A percentile compares a stretch with the other conserved stretches of the same genome.
These are phyloP conservation scores for Helotiales sp. DNA, from an alignment of 2,329 filamentous ascomycete species.

Conservation along the genomic window DNA sequence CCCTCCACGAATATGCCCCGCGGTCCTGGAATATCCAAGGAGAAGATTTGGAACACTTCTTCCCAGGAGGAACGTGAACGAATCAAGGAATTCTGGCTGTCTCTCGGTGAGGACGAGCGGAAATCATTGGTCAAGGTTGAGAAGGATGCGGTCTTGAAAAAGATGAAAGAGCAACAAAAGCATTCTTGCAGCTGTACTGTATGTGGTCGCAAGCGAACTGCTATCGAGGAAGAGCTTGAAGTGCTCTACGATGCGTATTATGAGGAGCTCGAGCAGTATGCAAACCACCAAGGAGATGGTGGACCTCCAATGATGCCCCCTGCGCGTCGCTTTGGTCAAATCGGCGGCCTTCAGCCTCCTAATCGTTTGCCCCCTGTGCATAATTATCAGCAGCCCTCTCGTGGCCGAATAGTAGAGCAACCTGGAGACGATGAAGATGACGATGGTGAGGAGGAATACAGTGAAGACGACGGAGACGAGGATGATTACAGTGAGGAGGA, in stretches of 20 bases:
- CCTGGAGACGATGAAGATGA: conserved; percentile 51
- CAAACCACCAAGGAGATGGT: conserved; percentile 77
- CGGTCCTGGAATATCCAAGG: conserved; percentile 47
- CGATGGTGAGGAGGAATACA: conserved; percentile 45
- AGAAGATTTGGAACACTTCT: conserved; percentile 97
- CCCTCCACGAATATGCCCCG: conserved; percentile 42
- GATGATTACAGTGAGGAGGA: conserved; percentile 71
- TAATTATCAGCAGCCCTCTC: conserved; percentile 67
- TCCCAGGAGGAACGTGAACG: conserved; percentile 92
- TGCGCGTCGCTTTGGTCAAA: conserved; percentile 61
- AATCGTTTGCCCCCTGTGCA: conserved; percentile 59
- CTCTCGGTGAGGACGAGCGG: conserved; percentile 88
- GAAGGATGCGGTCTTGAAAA: conserved; percentile 95
- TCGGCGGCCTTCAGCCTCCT: conserved; percentile 54
- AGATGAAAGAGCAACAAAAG: conserved; percentile 99
- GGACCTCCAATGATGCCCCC: conserved; percentile 68
- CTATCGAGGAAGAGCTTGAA: conserved; percentile 97
- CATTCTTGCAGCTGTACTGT: conserved; percentile 98
- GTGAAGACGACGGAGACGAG: conserved; percentile 55
- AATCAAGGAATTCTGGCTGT: conserved; percentile 98
- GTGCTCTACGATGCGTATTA: conserved; percentile 99
- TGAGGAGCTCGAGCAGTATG: conserved; percentile 95
- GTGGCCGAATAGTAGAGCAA: conserved; percentile 72
- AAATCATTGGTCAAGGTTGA: conserved; percentile 96
- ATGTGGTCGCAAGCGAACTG: conserved; percentile 91